phyloP scores from a whole-genome alignment of 129 eudicot genomes.

The Rutidosis leptorrhynchoides region DNA sequence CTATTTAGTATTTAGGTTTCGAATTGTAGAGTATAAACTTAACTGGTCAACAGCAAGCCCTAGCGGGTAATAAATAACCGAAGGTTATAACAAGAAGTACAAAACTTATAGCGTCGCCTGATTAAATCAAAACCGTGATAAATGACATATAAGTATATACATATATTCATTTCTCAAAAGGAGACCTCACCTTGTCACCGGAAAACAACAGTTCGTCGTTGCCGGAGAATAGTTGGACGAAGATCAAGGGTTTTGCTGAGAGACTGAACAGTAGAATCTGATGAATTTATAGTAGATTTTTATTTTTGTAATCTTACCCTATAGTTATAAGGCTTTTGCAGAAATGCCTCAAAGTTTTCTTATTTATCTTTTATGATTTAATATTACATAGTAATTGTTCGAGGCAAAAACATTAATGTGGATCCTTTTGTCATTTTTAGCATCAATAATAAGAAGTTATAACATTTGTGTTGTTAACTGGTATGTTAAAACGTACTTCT shows the following conservation, averaged over 20 bases:
- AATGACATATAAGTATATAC: too few relatives aligned
- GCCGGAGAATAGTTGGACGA: slow-evolving; percentile 9
- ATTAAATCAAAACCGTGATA: not conserved
- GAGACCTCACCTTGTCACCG: slow-evolving; percentile 14
- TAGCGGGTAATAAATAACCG: slow-evolving; percentile 3
- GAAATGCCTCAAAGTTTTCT: not conserved
- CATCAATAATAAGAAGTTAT: too few relatives aligned
- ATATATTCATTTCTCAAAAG: not conserved
- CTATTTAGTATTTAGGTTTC: not conserved
- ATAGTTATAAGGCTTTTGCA: not conserved
- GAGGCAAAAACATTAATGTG: too few relatives aligned
- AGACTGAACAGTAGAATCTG: not conserved
- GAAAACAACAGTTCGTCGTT: slow-evolving; percentile 2
- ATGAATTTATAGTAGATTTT: not conserved
- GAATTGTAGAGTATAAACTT: too few relatives aligned
- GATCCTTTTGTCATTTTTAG: too few relatives aligned
- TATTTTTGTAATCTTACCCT: not conserved
- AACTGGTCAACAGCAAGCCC: slow-evolving; percentile 2
- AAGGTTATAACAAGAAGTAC: not conserved
- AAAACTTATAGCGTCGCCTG: not conserved
- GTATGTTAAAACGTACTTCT: too few relatives aligned
- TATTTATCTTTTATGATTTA: not conserved
- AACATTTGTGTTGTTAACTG: too few relatives aligned
- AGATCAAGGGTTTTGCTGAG: slow-evolving; percentile 22
- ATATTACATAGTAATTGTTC: too few relatives aligned